Evolutionary conservation across 2,329 filamentous ascomycete genomes (phyloP), one percentile per base, ranked within the genome.

Genomic region (Arthrobotrys sinensis): DNA sequence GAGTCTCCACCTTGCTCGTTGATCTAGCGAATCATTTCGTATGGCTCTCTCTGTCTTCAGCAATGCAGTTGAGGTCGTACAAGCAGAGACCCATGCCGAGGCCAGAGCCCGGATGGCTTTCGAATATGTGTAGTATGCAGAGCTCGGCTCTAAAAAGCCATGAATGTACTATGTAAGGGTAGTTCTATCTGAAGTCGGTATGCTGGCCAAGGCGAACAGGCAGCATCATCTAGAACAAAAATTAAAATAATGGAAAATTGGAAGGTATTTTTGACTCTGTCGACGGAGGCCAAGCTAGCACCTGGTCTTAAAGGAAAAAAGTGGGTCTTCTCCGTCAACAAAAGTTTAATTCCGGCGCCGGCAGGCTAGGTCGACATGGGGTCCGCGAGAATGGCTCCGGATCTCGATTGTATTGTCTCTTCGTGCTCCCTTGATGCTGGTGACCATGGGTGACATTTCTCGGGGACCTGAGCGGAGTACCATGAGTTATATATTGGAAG

Each of bases 301-400:
- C 40, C 7, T 46, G 60, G 16, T 4, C 24, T 48, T 64, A 19
- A 28, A 28, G 24, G 38, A 64, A 64, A 12, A 34, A 53, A 62
- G 67, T 72, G 75, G 75, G 75, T 72, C 75, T 72, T 72, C 43
- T 72, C 67, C 67, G 75, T 68, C 32, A 63, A 60, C 21, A 28
- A 64, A 72, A 68, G 52, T 63, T 78, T 72, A 78, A 78, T 72
- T 72, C 75, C 75, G 75, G 45, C 67, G 69, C 75, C 75, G 75
- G 45, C 67, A 77, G 60, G 21, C 67, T 72, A 78, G 48, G 48
- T 48, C 43, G 57, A 69, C 57, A 65, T 34, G 32, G 67, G 75
- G 48, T 16, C 62, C 52, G 60, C 36, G 67, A 78, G 62, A 55
- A 63, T 52, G 73, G 75, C 28, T 48, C 53, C 45, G 67, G 67